Percentiles rank a stretch among this genome's conserved stretches.
Evolutionary conservation across 2,329 filamentous ascomycete species (phyloP).

Genomic region (Fusarium brachygibbosum): DNA sequence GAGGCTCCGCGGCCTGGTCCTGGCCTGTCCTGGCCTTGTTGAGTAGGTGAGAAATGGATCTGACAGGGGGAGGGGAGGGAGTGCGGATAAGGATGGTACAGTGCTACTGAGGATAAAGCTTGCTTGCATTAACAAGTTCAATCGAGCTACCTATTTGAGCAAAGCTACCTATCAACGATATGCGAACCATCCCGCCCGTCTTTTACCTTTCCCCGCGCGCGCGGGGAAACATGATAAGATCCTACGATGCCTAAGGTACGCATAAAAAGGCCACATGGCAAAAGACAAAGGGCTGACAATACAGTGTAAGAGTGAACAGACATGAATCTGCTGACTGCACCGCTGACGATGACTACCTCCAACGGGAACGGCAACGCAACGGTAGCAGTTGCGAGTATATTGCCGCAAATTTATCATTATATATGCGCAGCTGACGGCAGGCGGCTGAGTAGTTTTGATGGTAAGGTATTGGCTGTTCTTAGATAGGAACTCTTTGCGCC

Average conservation of each 20-base stretch:
- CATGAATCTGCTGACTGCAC: conserved; percentile 34
- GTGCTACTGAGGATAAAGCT: neutral
- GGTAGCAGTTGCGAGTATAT: neutral
- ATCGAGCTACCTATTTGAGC: too few species aligned
- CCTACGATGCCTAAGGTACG: neutral
- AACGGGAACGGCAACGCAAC: conserved; percentile 4
- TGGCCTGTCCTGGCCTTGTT: neutral
- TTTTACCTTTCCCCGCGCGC: conserved; percentile 20
- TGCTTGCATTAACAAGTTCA: conserved; percentile 5
- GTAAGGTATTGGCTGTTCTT: neutral
- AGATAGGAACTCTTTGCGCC: conserved; percentile 13
- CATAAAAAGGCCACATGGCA: conserved; percentile 26
- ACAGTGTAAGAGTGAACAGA: conserved; percentile 1
- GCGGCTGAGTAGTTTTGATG: conserved; percentile 16
- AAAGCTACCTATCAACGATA: conserved; percentile 28
- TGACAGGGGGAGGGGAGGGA: conserved; percentile 34
- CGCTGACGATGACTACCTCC: conserved; percentile 10
- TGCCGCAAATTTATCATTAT: neutral
- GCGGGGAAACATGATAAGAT: conserved; percentile 1
- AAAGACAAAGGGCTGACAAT: neutral
- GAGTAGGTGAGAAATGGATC: too few species aligned
- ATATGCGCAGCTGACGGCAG: conserved; percentile 33
- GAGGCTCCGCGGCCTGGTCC: conserved; percentile 20
- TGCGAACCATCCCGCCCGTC: conserved; percentile 29
- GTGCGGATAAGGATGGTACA: conserved; percentile 21